These are phyloP conservation scores for Breynia disticha DNA, from an alignment of 441 rosid genomes.

Conservation along the genomic window DNA sequence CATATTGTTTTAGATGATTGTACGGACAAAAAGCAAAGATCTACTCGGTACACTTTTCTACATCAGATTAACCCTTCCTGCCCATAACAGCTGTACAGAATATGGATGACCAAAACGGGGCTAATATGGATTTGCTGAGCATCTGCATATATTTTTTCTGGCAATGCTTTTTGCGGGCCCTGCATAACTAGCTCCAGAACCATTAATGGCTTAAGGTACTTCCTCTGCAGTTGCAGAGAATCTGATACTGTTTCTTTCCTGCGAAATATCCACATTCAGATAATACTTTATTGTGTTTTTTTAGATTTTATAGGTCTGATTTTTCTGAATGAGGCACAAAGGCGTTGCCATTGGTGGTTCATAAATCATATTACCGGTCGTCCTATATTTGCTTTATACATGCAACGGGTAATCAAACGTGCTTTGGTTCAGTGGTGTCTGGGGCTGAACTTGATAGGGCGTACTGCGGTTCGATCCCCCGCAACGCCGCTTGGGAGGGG, in stretches of 20 bases:
- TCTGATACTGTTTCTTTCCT: slow-evolving; percentile 23
- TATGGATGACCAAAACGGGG: slow-evolving; percentile 20
- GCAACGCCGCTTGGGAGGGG: too few relatives aligned
- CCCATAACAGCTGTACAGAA: slow-evolving; percentile 45
- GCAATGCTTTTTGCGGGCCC: slow-evolving; percentile 11
- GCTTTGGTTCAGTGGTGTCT: too few relatives aligned
- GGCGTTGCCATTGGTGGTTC: too few relatives aligned
- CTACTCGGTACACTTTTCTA: slow-evolving; percentile 11
- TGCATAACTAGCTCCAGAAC: slow-evolving; percentile 12
- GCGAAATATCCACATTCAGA: slow-evolving; percentile 9
- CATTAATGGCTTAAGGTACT: slow-evolving; percentile 23
- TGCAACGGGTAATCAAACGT: too few relatives aligned
- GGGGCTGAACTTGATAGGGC: too few relatives aligned
- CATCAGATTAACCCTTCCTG: slow-evolving; percentile 19
- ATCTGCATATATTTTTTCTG: slow-evolving; percentile 12
- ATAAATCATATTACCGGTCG: too few relatives aligned
- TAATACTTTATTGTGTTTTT: neutral
- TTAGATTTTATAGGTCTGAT: neutral
- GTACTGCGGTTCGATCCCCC: too few relatives aligned
- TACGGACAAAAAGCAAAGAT: slow-evolving; percentile 17
- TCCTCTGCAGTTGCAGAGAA: slow-evolving; percentile 26
- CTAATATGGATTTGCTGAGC: slow-evolving; percentile 18
- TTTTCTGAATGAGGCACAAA: too few relatives aligned
- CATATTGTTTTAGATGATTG: slow-evolving; percentile 24
- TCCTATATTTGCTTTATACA: too few relatives aligned